Conservation (phyloP, 2,329 filamentous ascomycete genomes). For the Monosporascus sp. region DNA sequence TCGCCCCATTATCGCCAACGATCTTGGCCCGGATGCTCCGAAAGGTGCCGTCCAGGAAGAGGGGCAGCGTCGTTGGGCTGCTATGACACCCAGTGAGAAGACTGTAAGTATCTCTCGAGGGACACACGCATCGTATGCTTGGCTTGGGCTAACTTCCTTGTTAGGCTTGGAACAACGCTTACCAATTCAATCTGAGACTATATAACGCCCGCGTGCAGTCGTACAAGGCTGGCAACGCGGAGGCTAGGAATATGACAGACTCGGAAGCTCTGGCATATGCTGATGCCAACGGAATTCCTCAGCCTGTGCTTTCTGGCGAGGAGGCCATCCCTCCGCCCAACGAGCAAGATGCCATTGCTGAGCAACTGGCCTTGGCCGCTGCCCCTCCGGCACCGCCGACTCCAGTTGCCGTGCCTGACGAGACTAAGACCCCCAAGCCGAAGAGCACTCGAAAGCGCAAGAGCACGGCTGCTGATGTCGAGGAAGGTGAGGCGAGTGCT, state of each 20-base stretch:
- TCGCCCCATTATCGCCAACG: conserved; percentile 72
- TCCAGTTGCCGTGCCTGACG: conserved; percentile 31
- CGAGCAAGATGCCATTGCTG: conserved; percentile 52
- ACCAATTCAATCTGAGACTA: conserved; percentile 61
- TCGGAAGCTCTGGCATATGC: conserved; percentile 56
- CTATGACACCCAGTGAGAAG: conserved; percentile 71
- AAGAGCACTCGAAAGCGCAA: conserved; percentile 53
- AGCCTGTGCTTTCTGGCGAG: conserved; percentile 43
- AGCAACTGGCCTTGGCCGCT: conserved; percentile 48
- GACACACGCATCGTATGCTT: neutral
- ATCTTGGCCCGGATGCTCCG: conserved; percentile 68
- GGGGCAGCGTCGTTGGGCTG: conserved; percentile 78
- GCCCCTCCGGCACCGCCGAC: conserved; percentile 22
- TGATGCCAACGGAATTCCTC: conserved; percentile 50
- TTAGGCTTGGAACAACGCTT: conserved; percentile 58
- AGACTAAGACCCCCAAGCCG: conserved; percentile 52
- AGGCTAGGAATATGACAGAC: conserved; percentile 56
- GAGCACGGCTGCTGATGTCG: conserved; percentile 42
- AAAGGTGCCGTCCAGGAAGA: conserved; percentile 86
- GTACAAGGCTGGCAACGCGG: conserved; percentile 54
- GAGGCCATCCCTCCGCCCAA: conserved; percentile 35
- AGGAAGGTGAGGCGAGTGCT: conserved; percentile 34
- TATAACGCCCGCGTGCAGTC: conserved; percentile 62
- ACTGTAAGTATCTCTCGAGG: conserved; percentile 29
- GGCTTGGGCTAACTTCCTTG: conserved; percentile 7